Evolutionary conservation across 1,139 yeast species (phyloP), one percentile per base, ranked within the genome.

Genomic region (Geotrichum klebahnii): DNA sequence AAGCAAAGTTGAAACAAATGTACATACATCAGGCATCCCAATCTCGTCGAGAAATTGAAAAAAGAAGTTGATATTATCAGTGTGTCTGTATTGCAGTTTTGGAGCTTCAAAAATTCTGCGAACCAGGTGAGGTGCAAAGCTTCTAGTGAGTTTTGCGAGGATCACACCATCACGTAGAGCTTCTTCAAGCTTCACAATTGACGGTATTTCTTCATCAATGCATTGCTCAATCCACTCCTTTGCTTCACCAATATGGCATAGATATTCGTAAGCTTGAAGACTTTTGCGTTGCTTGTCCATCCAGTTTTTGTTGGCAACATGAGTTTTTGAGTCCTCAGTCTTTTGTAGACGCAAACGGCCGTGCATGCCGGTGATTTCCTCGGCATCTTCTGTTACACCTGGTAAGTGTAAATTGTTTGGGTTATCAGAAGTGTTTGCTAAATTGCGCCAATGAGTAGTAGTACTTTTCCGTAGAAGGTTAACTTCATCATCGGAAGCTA

Each of bases 11-110:
- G 9, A 19, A 12, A 36, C 6, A 16, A 4, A 2, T 5, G 6
- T 10, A 46, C 51, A n/a, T 44, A 53, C 53, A 19, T 70, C 94
- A 0, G 98, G 98, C 58, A 92, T 81, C 31, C 80, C 81, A 57
- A 88, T 76, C 55, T 73, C 78, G 50, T 80, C 84, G 35, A 88
- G 71, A 53, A 92, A 78, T 24, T 79, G 76, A 65, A 92, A 84
- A 67, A 92, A 92, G 24, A 83, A 75, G 62, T 89, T 88, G 61
- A 92, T 92, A 63, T 92, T 92, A 64, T 94, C 97, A 0, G 96
- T 88, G 65, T 89, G 96, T 55, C 86, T 80, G 71, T 87, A 92
- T 64, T 88, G 95, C 40, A 88, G 72, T 52, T 78, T 80, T 43
- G 78, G 80, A n/a, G 77, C 71, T 20, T 79, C 79, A 53, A 76